Evolutionary conservation across 805 yeast genomes (phyloP).

Genomic region (Spathaspora hagerdaliae): DNA sequence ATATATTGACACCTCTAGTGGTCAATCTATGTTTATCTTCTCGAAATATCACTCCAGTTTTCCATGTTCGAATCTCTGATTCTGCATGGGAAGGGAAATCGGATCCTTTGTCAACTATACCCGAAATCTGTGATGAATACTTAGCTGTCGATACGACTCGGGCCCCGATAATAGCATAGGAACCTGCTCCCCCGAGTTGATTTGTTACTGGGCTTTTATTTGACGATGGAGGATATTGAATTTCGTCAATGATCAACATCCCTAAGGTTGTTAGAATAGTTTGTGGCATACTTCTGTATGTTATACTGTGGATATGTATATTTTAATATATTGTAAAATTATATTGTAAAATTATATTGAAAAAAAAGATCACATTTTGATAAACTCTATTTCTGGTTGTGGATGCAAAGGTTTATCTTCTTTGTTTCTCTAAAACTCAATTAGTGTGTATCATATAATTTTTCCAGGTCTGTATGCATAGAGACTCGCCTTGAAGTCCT

Average conservation of each 20-base stretch:
- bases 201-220: constrained; percentile 34
- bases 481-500: too few relatives aligned
- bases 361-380: too few relatives aligned
- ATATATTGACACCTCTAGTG: constrained; percentile 78
- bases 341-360: too few relatives aligned
- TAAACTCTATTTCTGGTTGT: too few relatives aligned
- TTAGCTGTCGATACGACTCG: constrained; percentile 46
- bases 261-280: constrained; percentile 64
- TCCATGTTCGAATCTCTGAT: constrained; percentile 53
- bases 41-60: constrained; percentile 56
- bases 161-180: constrained; percentile 75
- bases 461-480: too few relatives aligned
- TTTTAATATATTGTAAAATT: too few relatives aligned
- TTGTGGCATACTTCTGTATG: background rate
- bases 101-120: constrained; percentile 74
- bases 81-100: constrained; percentile 62
- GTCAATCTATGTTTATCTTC: constrained; percentile 52
- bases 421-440: too few relatives aligned
- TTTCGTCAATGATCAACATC: constrained; percentile 87
- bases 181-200: constrained; percentile 88
- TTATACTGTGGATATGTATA: too few relatives aligned
- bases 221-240: constrained; percentile 47
- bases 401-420: too few relatives aligned
- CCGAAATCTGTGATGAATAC: constrained; percentile 42
- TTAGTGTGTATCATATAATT: too few relatives aligned